A percentile compares a stretch with the other conserved stretches of the same genome.
These are phyloP conservation scores for Alternaria gaisen DNA, from an alignment of 2,329 filamentous ascomycete genomes.

Conservation along the genomic window DNA sequence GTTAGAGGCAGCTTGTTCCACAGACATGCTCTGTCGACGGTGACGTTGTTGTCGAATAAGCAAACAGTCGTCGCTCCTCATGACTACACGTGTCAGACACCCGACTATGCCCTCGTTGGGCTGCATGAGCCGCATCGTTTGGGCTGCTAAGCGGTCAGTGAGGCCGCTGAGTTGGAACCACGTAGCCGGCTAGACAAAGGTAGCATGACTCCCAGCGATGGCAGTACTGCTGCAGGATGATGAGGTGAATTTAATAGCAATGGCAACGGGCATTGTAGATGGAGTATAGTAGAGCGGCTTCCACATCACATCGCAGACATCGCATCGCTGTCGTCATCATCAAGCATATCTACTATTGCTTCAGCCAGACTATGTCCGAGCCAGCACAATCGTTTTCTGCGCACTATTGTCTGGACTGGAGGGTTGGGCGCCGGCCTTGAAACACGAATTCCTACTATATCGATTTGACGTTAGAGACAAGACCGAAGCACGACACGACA, in stretches of 20 bases:
- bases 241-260: slow-evolving; percentile 17
- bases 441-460: background rate
- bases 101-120: slow-evolving; percentile 24
- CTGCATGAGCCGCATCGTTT: slow-evolving; percentile 24
- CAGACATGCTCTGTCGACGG: background rate
- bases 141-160: slow-evolving; percentile 26
- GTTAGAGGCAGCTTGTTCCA: background rate
- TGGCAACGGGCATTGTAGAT: slow-evolving; percentile 14
- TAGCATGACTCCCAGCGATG: slow-evolving; percentile 6
- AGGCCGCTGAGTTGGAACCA: slow-evolving; percentile 28
- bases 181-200: slow-evolving; percentile 23
- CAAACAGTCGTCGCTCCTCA: slow-evolving; percentile 2
- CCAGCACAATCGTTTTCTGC: slow-evolving; percentile 33
- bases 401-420: slow-evolving; percentile 47
- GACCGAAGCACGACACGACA: background rate
- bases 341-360: slow-evolving; percentile 17
- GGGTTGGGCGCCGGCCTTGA: slow-evolving; percentile 45
- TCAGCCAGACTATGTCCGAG: slow-evolving; percentile 45
- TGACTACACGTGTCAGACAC: slow-evolving; percentile 27
- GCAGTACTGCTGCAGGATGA: background rate
- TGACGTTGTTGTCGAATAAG: slow-evolving; percentile 7
- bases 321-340: slow-evolving; percentile 5
- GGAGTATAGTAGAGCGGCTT: slow-evolving; percentile 9
- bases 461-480: background rate
- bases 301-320: slow-evolving; percentile 11